Evolutionary conservation across 495 filamentous ascomycete species (phyloP), one percentile per base, ranked within the genome.

Genomic region (Penicillium odoratum): DNA sequence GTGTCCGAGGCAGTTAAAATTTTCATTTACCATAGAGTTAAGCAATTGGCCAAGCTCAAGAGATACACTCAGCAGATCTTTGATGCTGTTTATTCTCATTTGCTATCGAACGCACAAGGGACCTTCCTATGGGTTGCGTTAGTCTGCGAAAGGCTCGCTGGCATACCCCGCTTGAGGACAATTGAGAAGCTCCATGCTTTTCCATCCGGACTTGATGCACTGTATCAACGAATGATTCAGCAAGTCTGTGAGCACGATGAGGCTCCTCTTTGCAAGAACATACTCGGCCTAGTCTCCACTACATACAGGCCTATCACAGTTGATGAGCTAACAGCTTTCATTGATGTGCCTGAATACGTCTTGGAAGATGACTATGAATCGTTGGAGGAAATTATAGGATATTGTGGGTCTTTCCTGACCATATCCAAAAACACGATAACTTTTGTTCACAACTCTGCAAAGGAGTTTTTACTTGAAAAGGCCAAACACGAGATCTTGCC

Each of bases 381-480:
- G 18, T 16, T 59, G 15, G 16, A 50, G 11, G 50, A 60, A 30
- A 57, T 63, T 34, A 55, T 68, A n/a, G 48, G 34, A 7, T 16
- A 62, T 7, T 63, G 59, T 55, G 52, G 56, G 5, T 66, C 60
- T 33, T 63, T 63, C 34, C 51, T 61, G 21, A 56, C 54, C 5
- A 34, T 73, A 26, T 57, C 61, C 26, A 50, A 68, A 1, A 26
- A 62, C 16, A 60, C 38, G 0, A 57, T 79, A 45, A 68, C 59
- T 28, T 64, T 78, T 42, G 57, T 80, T n/a, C 74, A 80, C 59
- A 73, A 77, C 53, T 80, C 77, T 5, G 77, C 68, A 26, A 74
- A 73, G 36, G 75, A 79, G 40, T 78, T 59, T 51, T 46, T 78
- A 3, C 34, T 54, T 13, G 18, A 45, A 36, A 16, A 51, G 33